Conservation (phyloP, 2,329 filamentous ascomycete species). For the Hypoxylon rubiginosum region DNA sequence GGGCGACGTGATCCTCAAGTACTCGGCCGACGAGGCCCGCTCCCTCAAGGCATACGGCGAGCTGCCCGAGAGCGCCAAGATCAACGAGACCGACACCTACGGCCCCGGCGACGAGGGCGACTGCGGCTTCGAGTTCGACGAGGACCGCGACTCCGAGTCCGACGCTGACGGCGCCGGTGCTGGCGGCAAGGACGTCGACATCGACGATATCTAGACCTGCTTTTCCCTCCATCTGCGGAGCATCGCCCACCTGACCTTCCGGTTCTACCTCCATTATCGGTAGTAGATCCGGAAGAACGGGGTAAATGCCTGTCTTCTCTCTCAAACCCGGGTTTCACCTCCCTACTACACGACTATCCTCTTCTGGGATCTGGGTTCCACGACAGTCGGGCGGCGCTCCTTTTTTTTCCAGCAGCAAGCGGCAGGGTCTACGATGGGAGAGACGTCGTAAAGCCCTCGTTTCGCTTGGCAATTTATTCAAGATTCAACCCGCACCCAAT, state of each 20-base stretch:
- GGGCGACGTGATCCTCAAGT: constrained; percentile 94
- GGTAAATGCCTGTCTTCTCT: constrained; percentile 73
- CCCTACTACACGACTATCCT: background rate
- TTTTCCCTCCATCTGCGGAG: constrained; percentile 26
- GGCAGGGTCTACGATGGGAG: constrained; percentile 66
- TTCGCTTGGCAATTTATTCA: constrained; percentile 13
- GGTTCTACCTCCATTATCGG: constrained; percentile 7
- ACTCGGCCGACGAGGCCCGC: constrained; percentile 94
- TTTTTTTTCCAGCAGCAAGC: constrained; percentile 40
- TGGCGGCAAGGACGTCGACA: constrained; percentile 82
- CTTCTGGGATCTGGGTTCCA: constrained; percentile 50
- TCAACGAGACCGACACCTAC: constrained; percentile 99
- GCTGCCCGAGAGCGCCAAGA: constrained; percentile 97
- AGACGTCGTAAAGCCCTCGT: constrained; percentile 68
- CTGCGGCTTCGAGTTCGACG: constrained; percentile 98
- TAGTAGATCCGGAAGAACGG: constrained; percentile 30
- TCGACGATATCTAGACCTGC: constrained; percentile 87
- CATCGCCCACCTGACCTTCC: constrained; percentile 31
- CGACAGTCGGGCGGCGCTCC: constrained; percentile 61
- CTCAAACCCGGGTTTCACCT: constrained; percentile 47
- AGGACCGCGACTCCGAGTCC: constrained; percentile 79
- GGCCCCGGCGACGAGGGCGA: constrained; percentile 93
- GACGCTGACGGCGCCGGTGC: constrained; percentile 67
- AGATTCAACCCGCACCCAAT: background rate
- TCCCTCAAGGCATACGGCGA: constrained; percentile 97